Conservation (phyloP, 2,329 filamentous ascomycete genomes). For the Phaeosphaeria sp. region DNA sequence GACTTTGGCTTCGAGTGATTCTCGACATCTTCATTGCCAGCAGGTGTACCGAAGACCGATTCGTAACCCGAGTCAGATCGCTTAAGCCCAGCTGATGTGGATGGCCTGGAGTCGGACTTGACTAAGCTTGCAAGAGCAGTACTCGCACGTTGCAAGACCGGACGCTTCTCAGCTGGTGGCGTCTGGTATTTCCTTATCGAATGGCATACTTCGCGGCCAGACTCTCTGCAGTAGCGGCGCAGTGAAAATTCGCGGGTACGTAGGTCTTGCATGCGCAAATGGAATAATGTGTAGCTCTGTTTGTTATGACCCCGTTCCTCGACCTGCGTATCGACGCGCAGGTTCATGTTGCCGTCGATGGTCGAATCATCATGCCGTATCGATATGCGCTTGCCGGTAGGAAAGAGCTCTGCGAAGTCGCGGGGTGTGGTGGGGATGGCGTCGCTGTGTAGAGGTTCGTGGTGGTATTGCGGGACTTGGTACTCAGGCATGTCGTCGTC, state of each 20-base stretch:
- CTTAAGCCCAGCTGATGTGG: conserved; percentile 53
- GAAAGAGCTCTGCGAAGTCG: conserved; percentile 85
- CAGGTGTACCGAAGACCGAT: conserved; percentile 45
- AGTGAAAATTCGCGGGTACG: conserved; percentile 87
- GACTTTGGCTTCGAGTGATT: conserved; percentile 39
- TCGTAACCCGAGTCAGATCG: conserved; percentile 67
- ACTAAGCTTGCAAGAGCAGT: conserved; percentile 64
- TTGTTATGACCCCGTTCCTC: conserved; percentile 62
- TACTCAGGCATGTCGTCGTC: conserved; percentile 58
- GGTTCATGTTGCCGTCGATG: conserved; percentile 93
- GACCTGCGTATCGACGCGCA: conserved; percentile 82
- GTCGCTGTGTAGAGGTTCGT: conserved; percentile 68
- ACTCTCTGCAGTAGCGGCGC: conserved; percentile 88
- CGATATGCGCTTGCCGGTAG: conserved; percentile 78
- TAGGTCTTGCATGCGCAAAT: conserved; percentile 93
- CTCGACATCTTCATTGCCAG: conserved; percentile 23
- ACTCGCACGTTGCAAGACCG: conserved; percentile 64
- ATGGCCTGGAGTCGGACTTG: conserved; percentile 60
- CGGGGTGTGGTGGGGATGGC: conserved; percentile 79
- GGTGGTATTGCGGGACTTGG: conserved; percentile 65
- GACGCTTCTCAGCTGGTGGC: conserved; percentile 57
- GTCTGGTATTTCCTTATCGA: conserved; percentile 74
- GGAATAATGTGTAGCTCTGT: conserved; percentile 80
- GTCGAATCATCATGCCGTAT: conserved; percentile 92
- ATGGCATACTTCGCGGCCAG: conserved; percentile 90